Percentiles rank a stretch among this genome's conserved stretches.
Conservation (phyloP, 139 green algal species). For the Picochlorum costavermella region DNA sequence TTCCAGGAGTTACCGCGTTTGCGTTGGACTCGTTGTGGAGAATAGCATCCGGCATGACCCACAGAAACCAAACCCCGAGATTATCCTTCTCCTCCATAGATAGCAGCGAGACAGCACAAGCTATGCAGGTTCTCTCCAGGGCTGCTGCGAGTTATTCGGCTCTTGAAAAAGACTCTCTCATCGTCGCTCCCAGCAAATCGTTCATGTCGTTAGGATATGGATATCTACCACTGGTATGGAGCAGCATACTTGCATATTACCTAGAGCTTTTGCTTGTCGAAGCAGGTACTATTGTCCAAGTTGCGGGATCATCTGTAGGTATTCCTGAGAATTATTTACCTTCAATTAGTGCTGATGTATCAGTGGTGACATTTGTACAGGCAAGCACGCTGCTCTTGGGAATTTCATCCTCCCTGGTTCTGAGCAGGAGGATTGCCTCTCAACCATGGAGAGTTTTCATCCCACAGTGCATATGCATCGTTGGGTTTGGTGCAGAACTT, state of each 20-base stretch:
- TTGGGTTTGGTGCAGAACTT: conserved; percentile 49
- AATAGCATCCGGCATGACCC: background rate
- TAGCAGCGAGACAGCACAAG: background rate
- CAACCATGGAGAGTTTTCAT: conserved; percentile 38
- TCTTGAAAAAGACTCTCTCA: too few species aligned
- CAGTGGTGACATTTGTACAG: conserved; percentile 30
- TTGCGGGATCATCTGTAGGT: conserved; percentile 20
- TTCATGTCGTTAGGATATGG: conserved; percentile 58
- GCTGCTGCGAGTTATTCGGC: background rate
- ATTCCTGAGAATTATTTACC: conserved; percentile 17
- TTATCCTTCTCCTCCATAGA: background rate
- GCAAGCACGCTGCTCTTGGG: conserved; percentile 40
- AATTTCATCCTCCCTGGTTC: conserved; percentile 27
- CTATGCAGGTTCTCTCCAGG: background rate
- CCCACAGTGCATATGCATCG: conserved; percentile 36
- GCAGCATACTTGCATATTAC: conserved; percentile 50
- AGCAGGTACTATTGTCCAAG: conserved; percentile 25
- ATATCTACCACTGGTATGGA: conserved; percentile 51
- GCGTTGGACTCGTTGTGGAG: conserved; percentile 24
- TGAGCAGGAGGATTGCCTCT: conserved; percentile 42
- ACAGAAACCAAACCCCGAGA: background rate
- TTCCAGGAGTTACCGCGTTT: conserved; percentile 35
- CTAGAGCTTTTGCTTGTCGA: conserved; percentile 37
- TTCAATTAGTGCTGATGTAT: background rate
- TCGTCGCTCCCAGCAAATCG: conserved; percentile 3